Conservation (phyloP, 345 rosid species). For the Euphorbia pulcherrima region DNA sequence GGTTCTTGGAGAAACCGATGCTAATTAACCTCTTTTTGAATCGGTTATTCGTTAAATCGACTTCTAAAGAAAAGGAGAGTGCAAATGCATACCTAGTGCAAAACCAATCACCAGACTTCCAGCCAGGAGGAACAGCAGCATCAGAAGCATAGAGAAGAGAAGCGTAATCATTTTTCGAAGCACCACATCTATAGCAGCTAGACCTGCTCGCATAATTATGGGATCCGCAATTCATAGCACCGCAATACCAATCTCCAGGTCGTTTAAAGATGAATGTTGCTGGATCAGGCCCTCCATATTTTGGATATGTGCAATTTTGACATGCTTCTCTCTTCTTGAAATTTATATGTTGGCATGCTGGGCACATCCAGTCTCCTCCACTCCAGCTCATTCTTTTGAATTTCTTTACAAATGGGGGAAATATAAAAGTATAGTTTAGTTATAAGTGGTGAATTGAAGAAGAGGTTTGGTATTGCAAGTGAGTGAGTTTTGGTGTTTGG, state of each 20-base stretch:
- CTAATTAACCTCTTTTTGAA: no score
- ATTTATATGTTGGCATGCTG: constrained; percentile 68
- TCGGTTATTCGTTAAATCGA: no score
- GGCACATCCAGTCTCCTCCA: constrained; percentile 89
- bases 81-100: constrained; percentile 46
- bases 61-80: neutral
- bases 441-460: neutral
- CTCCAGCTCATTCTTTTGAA: constrained; percentile 52
- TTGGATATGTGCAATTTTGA: constrained; percentile 70
- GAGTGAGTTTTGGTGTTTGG: constrained; percentile 19
- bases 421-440: no score
- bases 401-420: neutral
- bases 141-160: constrained; percentile 10
- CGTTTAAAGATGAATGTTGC: constrained; percentile 48
- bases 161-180: constrained; percentile 41
- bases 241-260: constrained; percentile 86
- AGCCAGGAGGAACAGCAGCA: constrained; percentile 42
- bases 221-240: constrained; percentile 52
- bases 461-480: constrained; percentile 8
- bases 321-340: constrained; percentile 73
- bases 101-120: constrained; percentile 88
- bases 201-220: constrained; percentile 76
- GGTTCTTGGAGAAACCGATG: no score
- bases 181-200: constrained; percentile 65
- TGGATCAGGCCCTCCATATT: constrained; percentile 68